Base-by-base conservation (phyloP, 1,284 basidiomycete genomes). In the Tylopilus sp. region DNA sequence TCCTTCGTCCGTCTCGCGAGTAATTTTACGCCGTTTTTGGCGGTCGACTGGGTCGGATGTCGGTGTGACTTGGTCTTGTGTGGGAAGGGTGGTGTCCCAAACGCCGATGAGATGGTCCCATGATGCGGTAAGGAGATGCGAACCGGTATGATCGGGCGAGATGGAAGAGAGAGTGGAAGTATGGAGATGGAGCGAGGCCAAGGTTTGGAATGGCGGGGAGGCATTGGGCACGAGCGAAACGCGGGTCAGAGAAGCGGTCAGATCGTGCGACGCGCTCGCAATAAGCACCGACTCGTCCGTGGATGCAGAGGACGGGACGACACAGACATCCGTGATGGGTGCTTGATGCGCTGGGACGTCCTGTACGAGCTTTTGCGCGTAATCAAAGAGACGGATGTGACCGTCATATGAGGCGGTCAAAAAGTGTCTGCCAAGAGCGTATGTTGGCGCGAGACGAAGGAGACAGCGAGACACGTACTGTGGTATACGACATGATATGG, bases 371-470 rank as follows among this genome's bases (percentile, higher is more conserved):
- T 78, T 78, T 69, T 86, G 82, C 3, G 86, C 80, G 50, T 86
- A 83, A 62, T 91, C 84, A 61, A 93, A 91, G 5, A 85, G 71
- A 49, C 88, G 86, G 42, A 93, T 62, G 46, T 81, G 77, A 7
- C 90, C 90, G 59, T 94, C 89, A 62, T 94, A 95, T 2, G 89
- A 90, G 0, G 84, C 85, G 0, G 92, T 88, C 3, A 93, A 65
- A 65, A 94, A 86, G 61, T 85, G 77, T 29, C 91, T 86, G 56
- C 13, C 24, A 25, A 53, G 33, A 7, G 17, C n/a, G 13, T 24
- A 20, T 3, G n/a, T 28, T 15, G 25, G 31, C 26, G 39, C 26
- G 13, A 14, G 37, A 43, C 15, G 22, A 22, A 1, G n/a, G 6
- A 28, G 8, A 46, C 2, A 13, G 10, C 2, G 36, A 31, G 11